Conservation (phyloP, 441 rosid species). For the Sinapis alba region DNA sequence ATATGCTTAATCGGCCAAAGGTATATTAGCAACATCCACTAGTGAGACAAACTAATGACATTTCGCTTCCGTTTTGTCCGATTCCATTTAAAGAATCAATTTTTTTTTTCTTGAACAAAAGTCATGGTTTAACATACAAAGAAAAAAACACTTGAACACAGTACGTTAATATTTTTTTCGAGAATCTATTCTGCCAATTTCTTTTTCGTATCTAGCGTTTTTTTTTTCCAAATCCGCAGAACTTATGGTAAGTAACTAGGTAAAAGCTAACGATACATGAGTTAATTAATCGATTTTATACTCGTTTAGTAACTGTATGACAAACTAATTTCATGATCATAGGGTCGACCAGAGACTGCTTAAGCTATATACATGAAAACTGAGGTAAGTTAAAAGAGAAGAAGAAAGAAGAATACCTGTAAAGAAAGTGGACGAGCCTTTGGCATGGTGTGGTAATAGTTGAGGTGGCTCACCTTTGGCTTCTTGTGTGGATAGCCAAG, state of each 20-base stretch:
- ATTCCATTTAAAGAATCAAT: conserved; percentile 28
- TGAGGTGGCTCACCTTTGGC: conserved; percentile 39
- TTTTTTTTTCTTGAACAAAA: no score
- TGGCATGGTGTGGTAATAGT: conserved; percentile 66
- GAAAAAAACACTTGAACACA: conserved; percentile 10
- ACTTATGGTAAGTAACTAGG: background rate
- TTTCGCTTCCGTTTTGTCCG: conserved; percentile 31
- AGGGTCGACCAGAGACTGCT: background rate
- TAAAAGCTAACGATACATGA: conserved; percentile 7
- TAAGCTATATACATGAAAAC: background rate
- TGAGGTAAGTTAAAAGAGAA: background rate
- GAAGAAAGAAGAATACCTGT: conserved; percentile 58
- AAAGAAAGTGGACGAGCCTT: conserved; percentile 73
- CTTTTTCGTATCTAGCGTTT: conserved; percentile 3
- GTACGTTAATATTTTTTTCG: conserved; percentile 3
- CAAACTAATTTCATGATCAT: background rate
- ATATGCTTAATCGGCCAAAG: conserved; percentile 24
- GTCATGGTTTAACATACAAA: conserved; percentile 22
- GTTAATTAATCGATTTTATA: background rate
- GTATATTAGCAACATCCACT: conserved; percentile 45
- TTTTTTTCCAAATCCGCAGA: conserved; percentile 8
- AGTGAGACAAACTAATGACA: conserved; percentile 40
- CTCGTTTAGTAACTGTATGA: background rate
- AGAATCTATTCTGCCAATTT: conserved; percentile 28
- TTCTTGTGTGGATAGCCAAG: conserved; percentile 44